Evolutionary conservation across 257 asterid species (phyloP).

Genomic region (Voacanga thouarsii): DNA sequence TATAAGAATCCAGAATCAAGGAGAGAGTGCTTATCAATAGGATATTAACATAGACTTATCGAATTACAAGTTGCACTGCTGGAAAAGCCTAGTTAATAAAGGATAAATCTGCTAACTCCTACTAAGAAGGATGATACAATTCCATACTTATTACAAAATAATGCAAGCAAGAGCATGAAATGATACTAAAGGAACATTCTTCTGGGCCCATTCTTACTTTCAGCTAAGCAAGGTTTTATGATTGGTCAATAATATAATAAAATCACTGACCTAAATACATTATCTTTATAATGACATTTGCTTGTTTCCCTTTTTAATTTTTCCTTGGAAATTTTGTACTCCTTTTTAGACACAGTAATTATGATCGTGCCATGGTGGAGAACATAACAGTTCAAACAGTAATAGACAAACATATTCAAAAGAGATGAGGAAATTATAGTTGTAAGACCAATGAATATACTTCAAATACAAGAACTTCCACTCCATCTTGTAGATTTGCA

Average conservation of each 20-base stretch:
- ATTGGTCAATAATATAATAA: background rate
- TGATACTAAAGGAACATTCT: background rate
- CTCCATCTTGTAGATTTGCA: constrained; percentile 85
- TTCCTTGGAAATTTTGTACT: background rate
- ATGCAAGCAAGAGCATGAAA: background rate
- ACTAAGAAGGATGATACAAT: background rate
- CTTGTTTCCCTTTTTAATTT: background rate
- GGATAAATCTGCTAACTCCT: background rate
- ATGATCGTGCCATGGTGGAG: background rate
- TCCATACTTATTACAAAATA: background rate
- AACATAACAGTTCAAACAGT: background rate
- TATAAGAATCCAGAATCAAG: constrained; percentile 95
- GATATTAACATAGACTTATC: constrained; percentile 47
- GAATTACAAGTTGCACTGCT: background rate
- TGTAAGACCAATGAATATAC: constrained; percentile 41
- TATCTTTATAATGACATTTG: background rate
- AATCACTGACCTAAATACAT: background rate
- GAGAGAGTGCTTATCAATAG: constrained; percentile 89
- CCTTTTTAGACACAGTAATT: background rate
- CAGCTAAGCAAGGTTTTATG: background rate
- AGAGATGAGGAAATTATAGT: constrained; percentile 15
- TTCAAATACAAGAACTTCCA: constrained; percentile 92
- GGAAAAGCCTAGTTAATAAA: background rate
- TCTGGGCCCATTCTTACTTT: background rate
- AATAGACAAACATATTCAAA: background rate